Evolutionary conservation across 768 basidiomycete genomes (phyloP).

Genomic region (Tricholoma flavovirens): DNA sequence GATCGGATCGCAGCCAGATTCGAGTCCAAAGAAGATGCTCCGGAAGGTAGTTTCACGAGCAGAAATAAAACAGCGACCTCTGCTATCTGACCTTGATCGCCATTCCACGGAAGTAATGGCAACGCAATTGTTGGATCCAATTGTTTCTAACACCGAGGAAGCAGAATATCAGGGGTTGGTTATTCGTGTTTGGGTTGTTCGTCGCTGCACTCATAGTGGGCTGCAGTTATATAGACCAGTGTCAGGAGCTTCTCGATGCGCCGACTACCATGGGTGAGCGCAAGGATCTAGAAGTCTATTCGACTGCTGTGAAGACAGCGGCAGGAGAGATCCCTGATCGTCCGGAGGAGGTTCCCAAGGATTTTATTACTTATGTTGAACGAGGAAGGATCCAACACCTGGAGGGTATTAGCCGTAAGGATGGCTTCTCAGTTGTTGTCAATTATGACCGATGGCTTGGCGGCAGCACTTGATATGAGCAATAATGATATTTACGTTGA

Average conservation of each 20-base stretch:
- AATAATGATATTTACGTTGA: neutral
- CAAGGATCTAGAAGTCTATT: conserved; percentile 55
- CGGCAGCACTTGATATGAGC: neutral
- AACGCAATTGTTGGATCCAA: conserved; percentile 51
- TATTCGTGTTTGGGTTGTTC: neutral
- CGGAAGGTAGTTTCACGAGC: conserved; percentile 31
- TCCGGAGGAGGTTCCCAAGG: conserved; percentile 35
- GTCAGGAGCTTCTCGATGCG: conserved; percentile 55
- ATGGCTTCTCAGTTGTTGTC: conserved; percentile 30
- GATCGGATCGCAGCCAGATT: conserved; percentile 54
- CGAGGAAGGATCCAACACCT: conserved; percentile 29
- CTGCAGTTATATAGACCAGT: conserved; percentile 68
- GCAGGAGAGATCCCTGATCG: conserved; percentile 33
- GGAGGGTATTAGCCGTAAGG: conserved; percentile 27
- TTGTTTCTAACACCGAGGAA: conserved; percentile 57
- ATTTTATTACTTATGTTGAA: conserved; percentile 42
- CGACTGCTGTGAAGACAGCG: conserved; percentile 44
- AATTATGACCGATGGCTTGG: conserved; percentile 43
- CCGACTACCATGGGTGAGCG: conserved; percentile 48
- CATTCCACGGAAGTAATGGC: conserved; percentile 58
- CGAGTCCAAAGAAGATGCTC: conserved; percentile 34
- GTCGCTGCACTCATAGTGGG: conserved; percentile 1
- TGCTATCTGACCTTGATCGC: conserved; percentile 30
- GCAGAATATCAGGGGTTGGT: conserved; percentile 65
- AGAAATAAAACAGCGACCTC: conserved; percentile 28